A percentile compares a stretch with the other conserved stretches of the same genome.
phyloP scores from a whole-genome alignment of 2,329 filamentous ascomycete species.

The Diaporthe destruens region DNA sequence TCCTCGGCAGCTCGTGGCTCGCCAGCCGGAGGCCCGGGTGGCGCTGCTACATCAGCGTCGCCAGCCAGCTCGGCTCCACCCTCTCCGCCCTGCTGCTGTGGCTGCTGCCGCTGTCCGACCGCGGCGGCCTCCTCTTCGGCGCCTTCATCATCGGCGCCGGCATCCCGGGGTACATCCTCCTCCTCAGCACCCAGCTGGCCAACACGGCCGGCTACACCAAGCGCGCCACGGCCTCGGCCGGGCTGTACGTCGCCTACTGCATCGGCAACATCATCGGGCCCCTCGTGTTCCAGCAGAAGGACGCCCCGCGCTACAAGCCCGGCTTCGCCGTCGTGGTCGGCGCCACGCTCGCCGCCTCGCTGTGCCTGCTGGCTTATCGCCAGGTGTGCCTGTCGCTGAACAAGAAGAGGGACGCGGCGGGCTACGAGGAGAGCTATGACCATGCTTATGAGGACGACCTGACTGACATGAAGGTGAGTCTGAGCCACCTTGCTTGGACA shows the following conservation, averaged over 20 bases:
- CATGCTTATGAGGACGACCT: conserved; percentile 66
- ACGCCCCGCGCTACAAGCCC: conserved; percentile 54
- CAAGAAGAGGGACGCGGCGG: conserved; percentile 55
- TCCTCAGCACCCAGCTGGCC: conserved; percentile 76
- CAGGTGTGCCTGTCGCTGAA: conserved; percentile 60
- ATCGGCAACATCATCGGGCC: conserved; percentile 59
- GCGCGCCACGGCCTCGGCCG: conserved; percentile 38
- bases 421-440: conserved; percentile 61
- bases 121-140: conserved; percentile 66
- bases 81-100: conserved; percentile 67
- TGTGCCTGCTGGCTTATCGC: conserved; percentile 58
- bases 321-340: conserved; percentile 57
- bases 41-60: conserved; percentile 15
- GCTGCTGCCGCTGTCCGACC: conserved; percentile 58
- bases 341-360: conserved; percentile 47
- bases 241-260: conserved; percentile 1
- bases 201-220: conserved; percentile 80
- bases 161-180: conserved; percentile 60
- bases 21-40: conserved; percentile 60
- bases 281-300: conserved; percentile 55
- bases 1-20: conserved; percentile 69
- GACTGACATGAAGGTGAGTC: conserved; percentile 55
- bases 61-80: conserved; percentile 65
- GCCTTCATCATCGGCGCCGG: conserved; percentile 76
- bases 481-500: background rate